Evolutionary conservation across 805 yeast genomes (phyloP).

Genomic region (Candida qinlingensis): DNA sequence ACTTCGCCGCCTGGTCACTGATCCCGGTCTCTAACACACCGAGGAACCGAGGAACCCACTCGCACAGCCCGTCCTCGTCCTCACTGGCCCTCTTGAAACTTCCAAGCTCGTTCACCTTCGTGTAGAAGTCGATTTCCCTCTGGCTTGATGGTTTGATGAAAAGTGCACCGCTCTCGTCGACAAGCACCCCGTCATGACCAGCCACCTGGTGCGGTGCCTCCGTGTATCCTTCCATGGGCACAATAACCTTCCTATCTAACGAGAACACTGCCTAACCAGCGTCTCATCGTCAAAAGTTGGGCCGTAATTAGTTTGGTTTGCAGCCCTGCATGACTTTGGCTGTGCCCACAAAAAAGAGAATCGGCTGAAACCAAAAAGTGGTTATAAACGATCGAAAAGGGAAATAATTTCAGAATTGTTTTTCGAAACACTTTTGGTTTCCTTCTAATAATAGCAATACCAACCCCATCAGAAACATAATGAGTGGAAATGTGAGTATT

Average conservation of each 20-base stretch:
- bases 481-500: constrained; percentile 8
- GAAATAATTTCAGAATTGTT: background rate
- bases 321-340: too few species aligned
- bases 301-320: too few species aligned
- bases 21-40: constrained; percentile 54
- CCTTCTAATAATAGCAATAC: too few species aligned
- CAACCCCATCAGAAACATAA: background rate
- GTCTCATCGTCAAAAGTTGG: too few species aligned
- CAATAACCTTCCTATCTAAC: too few species aligned
- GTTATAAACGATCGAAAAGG: background rate
- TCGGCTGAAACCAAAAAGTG: background rate
- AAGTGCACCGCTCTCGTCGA: constrained; percentile 56
- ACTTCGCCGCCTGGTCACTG: constrained; percentile 23
- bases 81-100: constrained; percentile 2
- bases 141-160: constrained; percentile 64
- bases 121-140: constrained; percentile 76
- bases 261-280: too few species aligned
- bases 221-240: constrained; percentile 5
- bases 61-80: constrained; percentile 31
- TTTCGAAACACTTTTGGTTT: too few species aligned
- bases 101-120: constrained; percentile 22
- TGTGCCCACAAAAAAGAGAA: background rate
- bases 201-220: constrained; percentile 66
- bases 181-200: constrained; percentile 81
- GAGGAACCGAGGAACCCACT: constrained; percentile 61